phyloP scores from a whole-genome alignment of 2,329 filamentous ascomycete species.

The Aureobasidium pullulans region DNA sequence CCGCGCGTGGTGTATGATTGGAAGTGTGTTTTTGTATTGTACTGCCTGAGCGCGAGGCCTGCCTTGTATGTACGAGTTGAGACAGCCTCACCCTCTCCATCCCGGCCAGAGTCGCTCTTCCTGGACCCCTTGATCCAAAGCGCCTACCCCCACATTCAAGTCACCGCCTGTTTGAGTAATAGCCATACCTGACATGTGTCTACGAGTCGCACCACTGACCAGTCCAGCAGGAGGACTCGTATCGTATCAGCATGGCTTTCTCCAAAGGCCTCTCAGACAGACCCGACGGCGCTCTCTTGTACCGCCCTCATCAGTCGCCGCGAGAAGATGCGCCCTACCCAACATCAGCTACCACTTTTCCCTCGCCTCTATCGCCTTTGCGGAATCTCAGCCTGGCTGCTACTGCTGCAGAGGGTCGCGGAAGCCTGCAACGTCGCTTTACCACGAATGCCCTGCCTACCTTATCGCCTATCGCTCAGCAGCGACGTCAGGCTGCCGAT shows the following conservation, averaged over 20 bases:
- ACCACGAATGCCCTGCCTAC: conserved; percentile 80
- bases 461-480: conserved; percentile 56
- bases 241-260: conserved; percentile 51
- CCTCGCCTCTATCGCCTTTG: conserved; percentile 53
- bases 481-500: conserved; percentile 44
- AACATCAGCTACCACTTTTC: conserved; percentile 45
- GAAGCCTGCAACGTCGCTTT: conserved; percentile 80
- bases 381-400: conserved; percentile 37
- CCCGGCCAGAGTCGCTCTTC: not conserved
- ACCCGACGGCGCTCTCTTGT: conserved; percentile 69
- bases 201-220: not conserved
- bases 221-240: not conserved
- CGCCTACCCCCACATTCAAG: conserved; percentile 10
- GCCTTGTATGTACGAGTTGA: conserved; percentile 3
- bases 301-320: conserved; percentile 68
- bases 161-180: conserved; percentile 13
- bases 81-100: not conserved
- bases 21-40: conserved; percentile 1
- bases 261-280: conserved; percentile 54
- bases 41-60: conserved; percentile 3
- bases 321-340: conserved; percentile 69
- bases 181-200: conserved; percentile 1
- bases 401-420: conserved; percentile 60
- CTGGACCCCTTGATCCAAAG: conserved; percentile 14
- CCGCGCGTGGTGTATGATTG: conserved; percentile 8